Percentiles rank a stretch among this genome's conserved stretches.
Evolutionary conservation across 768 basidiomycete genomes (phyloP).

Genomic region (Mycena sanguinolenta): DNA sequence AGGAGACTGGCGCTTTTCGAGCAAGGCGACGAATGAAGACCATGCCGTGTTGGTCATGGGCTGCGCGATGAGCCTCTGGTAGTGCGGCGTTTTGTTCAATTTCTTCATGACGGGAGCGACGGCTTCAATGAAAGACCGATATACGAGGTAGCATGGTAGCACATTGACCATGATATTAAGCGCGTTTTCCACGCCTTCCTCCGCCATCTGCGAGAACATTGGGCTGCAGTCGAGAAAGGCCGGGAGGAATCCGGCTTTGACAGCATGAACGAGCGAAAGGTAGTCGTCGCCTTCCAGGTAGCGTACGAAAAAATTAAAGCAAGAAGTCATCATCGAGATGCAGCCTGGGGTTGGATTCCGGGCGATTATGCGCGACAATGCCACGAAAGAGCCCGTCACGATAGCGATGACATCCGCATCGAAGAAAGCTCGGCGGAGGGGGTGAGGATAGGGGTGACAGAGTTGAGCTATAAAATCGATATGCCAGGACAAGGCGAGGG

Average conservation of each 20-base stretch:
- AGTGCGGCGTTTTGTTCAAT: constrained; percentile 40
- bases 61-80: constrained; percentile 34
- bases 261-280: constrained; percentile 47
- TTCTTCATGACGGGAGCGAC: constrained; percentile 43
- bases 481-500: constrained; percentile 36
- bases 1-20: neutral
- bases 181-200: constrained; percentile 45
- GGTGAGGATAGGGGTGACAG: constrained; percentile 43
- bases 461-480: constrained; percentile 50
- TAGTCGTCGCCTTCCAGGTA: constrained; percentile 55
- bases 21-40: constrained; percentile 33
- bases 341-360: constrained; percentile 32
- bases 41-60: constrained; percentile 43
- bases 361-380: constrained; percentile 40
- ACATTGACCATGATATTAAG: constrained; percentile 42
- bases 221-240: constrained; percentile 48
- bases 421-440: constrained; percentile 49
- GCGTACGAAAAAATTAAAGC: constrained; percentile 48
- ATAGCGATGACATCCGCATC: constrained; percentile 45
- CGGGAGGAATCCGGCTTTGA: constrained; percentile 50
- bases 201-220: constrained; percentile 41
- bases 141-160: constrained; percentile 52
- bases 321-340: constrained; percentile 42
- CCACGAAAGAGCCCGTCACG: constrained; percentile 47
- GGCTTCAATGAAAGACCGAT: constrained; percentile 50